Evolutionary conservation across 164 flowering plant species (phyloP).

Genomic region (Tinospora cordifolia): DNA sequence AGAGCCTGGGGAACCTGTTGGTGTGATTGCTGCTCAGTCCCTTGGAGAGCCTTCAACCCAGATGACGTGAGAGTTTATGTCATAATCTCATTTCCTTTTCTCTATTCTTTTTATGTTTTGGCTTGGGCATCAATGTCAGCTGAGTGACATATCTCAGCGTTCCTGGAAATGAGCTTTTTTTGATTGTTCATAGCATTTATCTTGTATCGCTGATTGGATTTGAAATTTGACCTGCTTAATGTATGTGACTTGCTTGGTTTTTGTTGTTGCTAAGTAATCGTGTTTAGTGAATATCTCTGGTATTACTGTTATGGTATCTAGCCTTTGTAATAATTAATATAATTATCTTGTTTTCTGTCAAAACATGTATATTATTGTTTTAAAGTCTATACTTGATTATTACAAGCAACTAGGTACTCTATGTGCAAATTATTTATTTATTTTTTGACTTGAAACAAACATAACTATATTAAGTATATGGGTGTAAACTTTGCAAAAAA

Average conservation of each 20-base stretch:
- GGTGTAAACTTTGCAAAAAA: too few species aligned
- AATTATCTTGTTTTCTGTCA: too few species aligned
- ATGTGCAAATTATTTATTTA: too few species aligned
- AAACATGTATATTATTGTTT: too few species aligned
- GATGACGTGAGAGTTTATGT: constrained; percentile 70
- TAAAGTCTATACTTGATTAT: too few species aligned
- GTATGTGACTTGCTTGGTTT: background rate
- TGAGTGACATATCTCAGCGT: background rate
- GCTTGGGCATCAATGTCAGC: background rate
- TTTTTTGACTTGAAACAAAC: too few species aligned
- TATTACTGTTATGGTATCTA: too few species aligned
- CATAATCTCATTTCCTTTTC: background rate
- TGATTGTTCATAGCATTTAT: background rate
- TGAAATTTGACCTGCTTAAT: background rate
- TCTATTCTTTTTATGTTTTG: background rate
- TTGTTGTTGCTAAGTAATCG: background rate
- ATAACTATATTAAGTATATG: too few species aligned
- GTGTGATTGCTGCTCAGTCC: constrained; percentile 94
- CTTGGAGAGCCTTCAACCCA: constrained; percentile 97
- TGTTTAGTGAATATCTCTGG: too few species aligned
- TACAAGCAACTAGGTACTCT: too few species aligned
- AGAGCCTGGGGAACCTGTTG: constrained; percentile 97
- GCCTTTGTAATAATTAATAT: too few species aligned
- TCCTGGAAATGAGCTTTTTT: background rate
- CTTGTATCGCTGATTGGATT: background rate